phyloP scores from a whole-genome alignment of 371 early-diverging fungal species.

The Circinella minor region DNA sequence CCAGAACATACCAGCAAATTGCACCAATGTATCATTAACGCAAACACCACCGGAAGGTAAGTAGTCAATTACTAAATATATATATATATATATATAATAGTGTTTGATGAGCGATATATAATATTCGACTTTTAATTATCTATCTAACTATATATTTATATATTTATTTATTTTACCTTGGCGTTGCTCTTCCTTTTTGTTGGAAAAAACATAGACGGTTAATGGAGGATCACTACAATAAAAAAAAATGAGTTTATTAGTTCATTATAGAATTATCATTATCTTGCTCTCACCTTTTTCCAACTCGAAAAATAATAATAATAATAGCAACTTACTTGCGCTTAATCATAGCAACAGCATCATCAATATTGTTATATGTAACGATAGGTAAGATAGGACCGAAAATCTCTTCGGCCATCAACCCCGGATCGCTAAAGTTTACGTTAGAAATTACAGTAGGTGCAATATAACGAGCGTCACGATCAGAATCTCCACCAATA shows the following conservation, averaged over 20 bases:
- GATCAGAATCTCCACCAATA: slow-evolving; percentile 42
- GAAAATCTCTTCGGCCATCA: slow-evolving; percentile 64
- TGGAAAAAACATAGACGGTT: slow-evolving; percentile 69
- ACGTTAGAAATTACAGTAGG: slow-evolving; percentile 23
- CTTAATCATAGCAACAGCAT: slow-evolving; percentile 29
- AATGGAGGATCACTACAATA: slow-evolving; percentile 64
- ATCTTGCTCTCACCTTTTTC: no score
- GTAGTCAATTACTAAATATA: slow-evolving; percentile 49
- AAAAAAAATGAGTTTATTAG: no score
- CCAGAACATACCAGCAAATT: slow-evolving; percentile 50
- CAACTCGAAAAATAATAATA: slow-evolving; percentile 3
- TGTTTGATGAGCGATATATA: no score
- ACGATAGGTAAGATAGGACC: slow-evolving; percentile 80
- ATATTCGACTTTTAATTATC: no score
- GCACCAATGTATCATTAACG: slow-evolving; percentile 85
- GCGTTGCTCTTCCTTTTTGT: slow-evolving; percentile 38
- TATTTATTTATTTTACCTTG: slow-evolving; percentile 22
- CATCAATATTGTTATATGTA: slow-evolving; percentile 23
- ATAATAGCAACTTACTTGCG: slow-evolving; percentile 26
- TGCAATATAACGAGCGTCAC: slow-evolving; percentile 24
- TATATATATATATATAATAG: neutral
- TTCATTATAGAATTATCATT: no score
- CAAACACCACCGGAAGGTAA: slow-evolving; percentile 80
- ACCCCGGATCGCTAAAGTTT: slow-evolving; percentile 22
- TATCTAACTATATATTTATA: no score